Evolutionary conservation across 352 stramenopile genomes (phyloP).

Genomic region (Elongisporangium anandrum): DNA sequence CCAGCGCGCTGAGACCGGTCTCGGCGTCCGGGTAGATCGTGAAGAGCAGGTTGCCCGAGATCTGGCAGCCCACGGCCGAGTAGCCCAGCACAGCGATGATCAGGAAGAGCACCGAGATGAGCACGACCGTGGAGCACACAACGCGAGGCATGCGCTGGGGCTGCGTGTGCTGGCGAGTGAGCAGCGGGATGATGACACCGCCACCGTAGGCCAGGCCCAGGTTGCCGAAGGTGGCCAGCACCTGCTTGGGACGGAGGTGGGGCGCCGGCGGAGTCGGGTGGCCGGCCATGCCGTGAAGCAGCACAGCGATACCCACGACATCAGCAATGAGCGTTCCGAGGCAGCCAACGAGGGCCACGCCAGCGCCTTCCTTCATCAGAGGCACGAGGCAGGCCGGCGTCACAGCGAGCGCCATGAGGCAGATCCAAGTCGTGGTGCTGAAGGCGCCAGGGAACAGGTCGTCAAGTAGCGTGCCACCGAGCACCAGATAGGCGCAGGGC

Average conservation of each 20-base stretch:
- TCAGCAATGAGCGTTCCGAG: constrained; percentile 53
- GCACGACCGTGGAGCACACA: constrained; percentile 37
- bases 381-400: constrained; percentile 50
- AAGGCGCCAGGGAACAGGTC: constrained; percentile 49
- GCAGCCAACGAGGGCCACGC: constrained; percentile 41
- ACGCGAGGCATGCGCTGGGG: constrained; percentile 54
- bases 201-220: constrained; percentile 51
- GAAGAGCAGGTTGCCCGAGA: constrained; percentile 49
- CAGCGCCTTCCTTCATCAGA: constrained; percentile 58
- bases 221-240: constrained; percentile 55
- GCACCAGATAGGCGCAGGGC: constrained; percentile 52
- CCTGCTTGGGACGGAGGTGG: constrained; percentile 38
- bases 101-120: constrained; percentile 46
- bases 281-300: constrained; percentile 36
- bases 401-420: constrained; percentile 49
- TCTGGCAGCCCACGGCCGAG: constrained; percentile 46
- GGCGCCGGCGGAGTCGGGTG: constrained; percentile 28
- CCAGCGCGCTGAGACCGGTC: constrained; percentile 27
- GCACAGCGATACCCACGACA: constrained; percentile 35
- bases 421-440: constrained; percentile 47
- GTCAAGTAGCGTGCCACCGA: constrained; percentile 50
- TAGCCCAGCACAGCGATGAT: constrained; percentile 39
- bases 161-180: constrained; percentile 59
- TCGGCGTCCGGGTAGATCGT: constrained; percentile 31
- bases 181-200: constrained; percentile 45